Conservation (phyloP, 345 rosid genomes). For the Trapa bicornis region DNA sequence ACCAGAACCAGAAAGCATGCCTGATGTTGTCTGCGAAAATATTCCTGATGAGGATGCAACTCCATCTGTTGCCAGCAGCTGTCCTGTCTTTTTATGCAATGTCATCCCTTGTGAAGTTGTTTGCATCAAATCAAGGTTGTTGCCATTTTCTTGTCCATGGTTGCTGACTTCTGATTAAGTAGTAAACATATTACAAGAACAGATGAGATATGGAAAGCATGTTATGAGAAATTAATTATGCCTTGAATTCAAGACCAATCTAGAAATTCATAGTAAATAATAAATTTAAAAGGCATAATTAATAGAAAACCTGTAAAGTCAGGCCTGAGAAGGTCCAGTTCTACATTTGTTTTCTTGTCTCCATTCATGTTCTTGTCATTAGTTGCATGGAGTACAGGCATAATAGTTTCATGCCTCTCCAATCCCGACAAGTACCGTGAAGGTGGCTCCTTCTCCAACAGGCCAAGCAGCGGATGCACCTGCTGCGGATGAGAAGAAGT, state of each 20-base stretch:
- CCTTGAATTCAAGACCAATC: not conserved
- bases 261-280: not conserved
- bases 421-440: conserved; percentile 66
- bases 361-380: conserved; percentile 7
- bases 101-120: conserved; percentile 45
- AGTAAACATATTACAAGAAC: conserved; percentile 2
- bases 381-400: conserved; percentile 76
- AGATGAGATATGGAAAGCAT: not conserved
- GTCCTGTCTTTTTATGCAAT: conserved; percentile 45
- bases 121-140: conserved; percentile 47
- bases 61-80: conserved; percentile 38
- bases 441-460: conserved; percentile 96
- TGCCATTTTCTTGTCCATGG: conserved; percentile 73
- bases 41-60: conserved; percentile 68
- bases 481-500: conserved; percentile 47
- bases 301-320: conserved; percentile 66
- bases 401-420: conserved; percentile 81
- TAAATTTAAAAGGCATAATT: not conserved
- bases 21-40: conserved; percentile 87
- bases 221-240: not conserved
- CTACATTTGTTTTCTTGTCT: conserved; percentile 82
- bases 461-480: conserved; percentile 92
- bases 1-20: conserved; percentile 94
- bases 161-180: conserved; percentile 66
- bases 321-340: conserved; percentile 84